Percentiles rank a stretch among this genome's conserved stretches.
Evolutionary conservation across 768 basidiomycete genomes (phyloP).

Genomic region (Lactarius trivialis): DNA sequence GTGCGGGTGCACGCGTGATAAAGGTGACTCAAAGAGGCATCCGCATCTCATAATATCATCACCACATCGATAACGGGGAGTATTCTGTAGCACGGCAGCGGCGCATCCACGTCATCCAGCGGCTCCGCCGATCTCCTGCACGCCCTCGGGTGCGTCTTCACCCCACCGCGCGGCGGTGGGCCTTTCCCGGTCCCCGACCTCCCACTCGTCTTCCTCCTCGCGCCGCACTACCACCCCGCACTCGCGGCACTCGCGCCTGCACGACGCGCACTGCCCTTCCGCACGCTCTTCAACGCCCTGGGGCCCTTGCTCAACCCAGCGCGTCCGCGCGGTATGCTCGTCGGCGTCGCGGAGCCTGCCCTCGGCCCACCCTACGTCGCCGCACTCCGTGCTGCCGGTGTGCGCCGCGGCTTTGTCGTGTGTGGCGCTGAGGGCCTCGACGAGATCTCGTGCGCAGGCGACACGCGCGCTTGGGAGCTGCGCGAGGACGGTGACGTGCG

Average conservation of each 20-base stretch:
- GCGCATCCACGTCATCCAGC: constrained; percentile 89
- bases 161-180: constrained; percentile 52
- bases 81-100: constrained; percentile 67
- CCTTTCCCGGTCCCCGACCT: constrained; percentile 51
- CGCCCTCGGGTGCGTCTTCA: constrained; percentile 73
- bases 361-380: constrained; percentile 79
- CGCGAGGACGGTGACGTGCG: constrained; percentile 54
- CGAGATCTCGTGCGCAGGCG: constrained; percentile 92
- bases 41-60: constrained; percentile 20
- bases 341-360: constrained; percentile 80
- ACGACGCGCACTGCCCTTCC: constrained; percentile 83
- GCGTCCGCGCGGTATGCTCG: constrained; percentile 77
- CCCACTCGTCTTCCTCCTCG: constrained; percentile 91
- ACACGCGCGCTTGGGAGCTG: constrained; percentile 81
- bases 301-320: constrained; percentile 94
- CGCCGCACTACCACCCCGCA: constrained; percentile 87
- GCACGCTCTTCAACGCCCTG: constrained; percentile 93
- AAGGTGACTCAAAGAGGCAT: constrained; percentile 43
- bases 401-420: constrained; percentile 82
- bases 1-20: constrained; percentile 86
- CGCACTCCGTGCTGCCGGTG: constrained; percentile 64
- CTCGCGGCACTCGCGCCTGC: constrained; percentile 77
- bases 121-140: constrained; percentile 92
- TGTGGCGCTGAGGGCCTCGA: constrained; percentile 89
- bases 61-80: not conserved